Percentiles rank a stretch among this genome's conserved stretches.
Evolutionary conservation across 1,284 basidiomycete species (phyloP).

Genomic region (Trametes pubescens): DNA sequence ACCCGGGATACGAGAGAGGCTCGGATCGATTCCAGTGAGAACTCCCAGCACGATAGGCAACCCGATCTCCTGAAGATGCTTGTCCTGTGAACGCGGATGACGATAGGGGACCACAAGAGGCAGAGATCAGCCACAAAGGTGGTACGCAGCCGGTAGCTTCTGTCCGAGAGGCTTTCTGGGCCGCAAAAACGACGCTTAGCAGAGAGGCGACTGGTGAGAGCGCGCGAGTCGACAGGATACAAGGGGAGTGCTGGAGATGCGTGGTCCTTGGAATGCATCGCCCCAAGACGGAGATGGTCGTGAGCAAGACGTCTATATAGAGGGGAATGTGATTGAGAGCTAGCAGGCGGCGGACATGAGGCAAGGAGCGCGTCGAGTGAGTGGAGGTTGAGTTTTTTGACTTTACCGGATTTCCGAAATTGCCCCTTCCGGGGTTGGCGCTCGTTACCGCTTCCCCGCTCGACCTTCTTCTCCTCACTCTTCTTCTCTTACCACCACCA

Average conservation of each 20-base stretch:
- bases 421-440: conserved; percentile 10
- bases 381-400: conserved; percentile 10
- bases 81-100: not conserved
- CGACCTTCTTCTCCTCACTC: conserved; percentile 3
- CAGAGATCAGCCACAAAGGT: not conserved
- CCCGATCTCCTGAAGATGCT: not conserved
- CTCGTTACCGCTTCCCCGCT: conserved; percentile 22
- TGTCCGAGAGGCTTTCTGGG: conserved; percentile 3
- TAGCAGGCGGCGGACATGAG: conserved; percentile 14
- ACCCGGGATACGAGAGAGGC: not conserved
- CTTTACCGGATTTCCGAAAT: conserved; percentile 10
- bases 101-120: conserved; percentile 2
- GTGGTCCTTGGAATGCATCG: conserved; percentile 1
- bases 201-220: not conserved
- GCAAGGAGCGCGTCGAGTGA: not conserved
- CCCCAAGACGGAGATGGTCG: conserved; percentile 7
- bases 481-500: conserved; percentile 19
- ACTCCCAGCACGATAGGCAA: not conserved
- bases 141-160: conserved; percentile 1
- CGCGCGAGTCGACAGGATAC: not conserved
- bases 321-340: conserved; percentile 2
- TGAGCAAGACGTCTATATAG: not conserved
- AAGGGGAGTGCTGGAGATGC: not conserved
- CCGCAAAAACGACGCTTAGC: not conserved
- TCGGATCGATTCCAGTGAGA: conserved; percentile 13